These are phyloP conservation scores for Trichocomaceae sp. DNA, from an alignment of 2,329 filamentous ascomycete genomes.

Conservation along the genomic window DNA sequence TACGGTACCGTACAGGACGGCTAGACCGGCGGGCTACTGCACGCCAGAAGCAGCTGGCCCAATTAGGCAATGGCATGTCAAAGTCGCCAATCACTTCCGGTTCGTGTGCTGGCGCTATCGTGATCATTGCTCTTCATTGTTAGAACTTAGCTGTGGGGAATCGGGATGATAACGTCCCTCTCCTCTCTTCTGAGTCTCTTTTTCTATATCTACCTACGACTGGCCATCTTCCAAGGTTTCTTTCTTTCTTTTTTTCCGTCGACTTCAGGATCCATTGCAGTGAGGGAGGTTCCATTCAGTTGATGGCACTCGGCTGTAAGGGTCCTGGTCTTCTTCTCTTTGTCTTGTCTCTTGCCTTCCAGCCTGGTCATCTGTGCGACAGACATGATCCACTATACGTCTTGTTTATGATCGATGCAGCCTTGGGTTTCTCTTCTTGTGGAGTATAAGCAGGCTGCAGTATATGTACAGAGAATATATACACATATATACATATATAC, in stretches of 20 bases:
- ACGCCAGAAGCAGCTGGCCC: not conserved
- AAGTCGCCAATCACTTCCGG: not conserved
- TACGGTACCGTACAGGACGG: not conserved
- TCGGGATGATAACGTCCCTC: not conserved
- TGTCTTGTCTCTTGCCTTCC: not conserved
- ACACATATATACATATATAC: too few relatives aligned
- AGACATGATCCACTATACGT: not conserved
- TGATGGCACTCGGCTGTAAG: not conserved
- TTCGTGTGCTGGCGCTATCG: not conserved
- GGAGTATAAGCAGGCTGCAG: not conserved
- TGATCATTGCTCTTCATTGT: not conserved
- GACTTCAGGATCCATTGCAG: not conserved
- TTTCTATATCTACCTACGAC: not conserved
- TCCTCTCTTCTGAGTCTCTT: too few relatives aligned
- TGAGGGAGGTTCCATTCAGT: not conserved
- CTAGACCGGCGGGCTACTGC: not conserved
- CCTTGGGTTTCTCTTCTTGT: not conserved
- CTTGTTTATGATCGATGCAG: not conserved
- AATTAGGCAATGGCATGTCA: not conserved
- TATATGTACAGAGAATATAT: not conserved
- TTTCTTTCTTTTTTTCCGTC: not conserved
- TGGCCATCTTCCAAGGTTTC: too few relatives aligned
- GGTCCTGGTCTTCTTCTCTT: not conserved
- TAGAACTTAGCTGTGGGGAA: not conserved
- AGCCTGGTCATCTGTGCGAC: not conserved